Percentiles rank a stretch among this genome's conserved stretches.
phyloP scores from a whole-genome alignment of 1,284 basidiomycete genomes.

The Microbotryomycetes sp. region DNA sequence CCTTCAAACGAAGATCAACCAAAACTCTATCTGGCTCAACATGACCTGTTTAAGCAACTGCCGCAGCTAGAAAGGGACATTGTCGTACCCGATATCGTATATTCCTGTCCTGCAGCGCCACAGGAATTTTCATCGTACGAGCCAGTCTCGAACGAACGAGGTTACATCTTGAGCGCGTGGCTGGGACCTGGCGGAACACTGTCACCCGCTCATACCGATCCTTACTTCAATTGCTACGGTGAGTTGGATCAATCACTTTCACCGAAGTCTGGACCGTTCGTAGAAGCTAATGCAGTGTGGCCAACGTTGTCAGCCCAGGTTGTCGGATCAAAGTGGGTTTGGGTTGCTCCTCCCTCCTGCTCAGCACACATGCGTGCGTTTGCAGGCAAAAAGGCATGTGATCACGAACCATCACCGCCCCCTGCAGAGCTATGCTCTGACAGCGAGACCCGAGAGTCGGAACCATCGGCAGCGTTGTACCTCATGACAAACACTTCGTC shows the following conservation, averaged over 20 bases:
- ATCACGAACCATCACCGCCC: slow-evolving; percentile 54
- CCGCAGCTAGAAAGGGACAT: slow-evolving; percentile 69
- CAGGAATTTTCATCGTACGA: slow-evolving; percentile 51
- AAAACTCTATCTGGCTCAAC: slow-evolving; percentile 79
- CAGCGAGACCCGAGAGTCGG: background rate
- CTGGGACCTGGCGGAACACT: slow-evolving; percentile 68
- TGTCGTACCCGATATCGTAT: slow-evolving; percentile 78
- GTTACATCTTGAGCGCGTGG: slow-evolving; percentile 77
- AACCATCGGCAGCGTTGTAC: slow-evolving; percentile 3
- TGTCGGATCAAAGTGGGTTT: slow-evolving; percentile 81
- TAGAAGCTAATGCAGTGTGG: background rate
- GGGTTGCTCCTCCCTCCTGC: slow-evolving; percentile 70
- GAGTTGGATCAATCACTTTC: slow-evolving; percentile 27
- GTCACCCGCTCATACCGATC: slow-evolving; percentile 92
- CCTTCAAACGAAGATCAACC: background rate
- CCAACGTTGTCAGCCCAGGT: slow-evolving; percentile 61
- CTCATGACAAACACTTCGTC: slow-evolving; percentile 47
- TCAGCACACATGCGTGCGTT: slow-evolving; percentile 55
- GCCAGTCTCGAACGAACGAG: slow-evolving; percentile 62
- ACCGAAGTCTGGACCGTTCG: background rate
- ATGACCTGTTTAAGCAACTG: slow-evolving; percentile 78
- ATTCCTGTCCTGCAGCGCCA: slow-evolving; percentile 55
- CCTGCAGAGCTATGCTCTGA: too few species aligned
- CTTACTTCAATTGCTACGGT: slow-evolving; percentile 89
- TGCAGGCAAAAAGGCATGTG: slow-evolving; percentile 3